A percentile compares a stretch with the other conserved stretches of the same genome.
These are phyloP conservation scores for Cenchrus purpureus DNA, from an alignment of 176 grass and related monocot genomes.

Conservation along the genomic window DNA sequence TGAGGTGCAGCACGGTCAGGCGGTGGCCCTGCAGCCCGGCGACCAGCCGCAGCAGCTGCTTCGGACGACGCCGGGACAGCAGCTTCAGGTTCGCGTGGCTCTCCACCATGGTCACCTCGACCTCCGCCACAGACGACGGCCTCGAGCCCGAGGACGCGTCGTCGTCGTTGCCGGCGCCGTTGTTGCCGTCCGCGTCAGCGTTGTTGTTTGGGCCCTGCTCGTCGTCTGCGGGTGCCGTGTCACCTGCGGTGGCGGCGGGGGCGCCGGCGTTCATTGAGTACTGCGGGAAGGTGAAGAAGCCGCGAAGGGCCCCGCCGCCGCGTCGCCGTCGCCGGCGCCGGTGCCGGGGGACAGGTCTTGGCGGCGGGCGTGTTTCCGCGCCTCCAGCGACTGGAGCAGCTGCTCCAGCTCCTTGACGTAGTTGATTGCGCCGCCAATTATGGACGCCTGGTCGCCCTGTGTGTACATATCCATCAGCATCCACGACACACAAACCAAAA, in stretches of 20 bases:
- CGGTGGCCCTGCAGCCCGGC: constrained; percentile 54
- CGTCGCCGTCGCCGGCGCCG: too few relatives aligned
- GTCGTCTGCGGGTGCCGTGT: neutral
- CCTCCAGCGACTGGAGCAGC: constrained; percentile 68
- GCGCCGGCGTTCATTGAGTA: constrained; percentile 47
- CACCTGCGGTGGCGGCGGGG: neutral
- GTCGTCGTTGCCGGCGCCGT: constrained; percentile 30
- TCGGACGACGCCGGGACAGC: constrained; percentile 52
- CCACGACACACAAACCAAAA: neutral
- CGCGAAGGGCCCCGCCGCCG: constrained; percentile 40
- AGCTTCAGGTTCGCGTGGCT: constrained; percentile 76
- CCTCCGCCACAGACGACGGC: constrained; percentile 56
- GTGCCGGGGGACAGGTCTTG: neutral
- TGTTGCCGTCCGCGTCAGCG: constrained; percentile 21
- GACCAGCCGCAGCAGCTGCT: constrained; percentile 64
- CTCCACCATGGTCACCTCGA: constrained; percentile 81
- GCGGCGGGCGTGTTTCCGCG: constrained; percentile 30
- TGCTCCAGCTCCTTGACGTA: constrained; percentile 94
- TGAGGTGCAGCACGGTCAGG: constrained; percentile 76
- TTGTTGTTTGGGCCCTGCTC: constrained; percentile 13
- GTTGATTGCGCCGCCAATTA: constrained; percentile 90
- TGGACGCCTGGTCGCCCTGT: constrained; percentile 88
- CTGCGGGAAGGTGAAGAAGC: constrained; percentile 85
- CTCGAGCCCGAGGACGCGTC: constrained; percentile 37
- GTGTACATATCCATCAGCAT: neutral